Evolutionary conservation across 2,329 filamentous ascomycete species (phyloP), one percentile per base, ranked within the genome.

Genomic region (Colletotrichum sp.): DNA sequence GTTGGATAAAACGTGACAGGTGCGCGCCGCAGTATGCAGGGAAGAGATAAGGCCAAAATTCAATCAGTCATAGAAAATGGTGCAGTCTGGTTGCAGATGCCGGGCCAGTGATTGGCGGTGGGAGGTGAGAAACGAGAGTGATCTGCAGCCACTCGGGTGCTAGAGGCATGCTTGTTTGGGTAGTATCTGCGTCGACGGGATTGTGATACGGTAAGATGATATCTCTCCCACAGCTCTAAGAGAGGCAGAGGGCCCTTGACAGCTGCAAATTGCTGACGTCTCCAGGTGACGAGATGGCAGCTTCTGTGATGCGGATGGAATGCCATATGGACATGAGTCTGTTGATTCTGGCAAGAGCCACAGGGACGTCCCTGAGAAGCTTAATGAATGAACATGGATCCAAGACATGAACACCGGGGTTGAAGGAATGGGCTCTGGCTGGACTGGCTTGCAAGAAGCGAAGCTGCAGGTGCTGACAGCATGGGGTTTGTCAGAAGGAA

Each of bases 51-150:
- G 76, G 67, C 73, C 60, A 43, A 76, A 62, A 72, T 73, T 77
- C 60, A 66, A 77, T 73, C 73, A 73, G 69, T 77, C 76, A 77
- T 77, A 76, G 69, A 77, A 48, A 77, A 70, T 66, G 61, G 38
- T 55, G 72, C 43, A 32, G 68, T 64, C n/a, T 38, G 43, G 65
- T n/a, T 34, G 64, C 48, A 48, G 15, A 10, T 60, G 43, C 26
- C 26, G 67, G 15, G 26, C 68, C 68, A 64, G 60, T 70, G 38
- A 30, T 24, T 36, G n/a, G n/a, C 30, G n/a, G n/a, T 9, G 18
- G n/a, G 12, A 26, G n/a, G 16, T 58, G 24, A 13, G 28, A 36
- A 48, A 30, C 66, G 10, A 8, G 16, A 30, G 52, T 13, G 66
- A 69, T 70, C 74, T 71, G 61, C 71, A 66, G 66, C 71, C 66